These are phyloP conservation scores for Nicotiana tabacum DNA, from an alignment of 257 asterid genomes.

Conservation along the genomic window DNA sequence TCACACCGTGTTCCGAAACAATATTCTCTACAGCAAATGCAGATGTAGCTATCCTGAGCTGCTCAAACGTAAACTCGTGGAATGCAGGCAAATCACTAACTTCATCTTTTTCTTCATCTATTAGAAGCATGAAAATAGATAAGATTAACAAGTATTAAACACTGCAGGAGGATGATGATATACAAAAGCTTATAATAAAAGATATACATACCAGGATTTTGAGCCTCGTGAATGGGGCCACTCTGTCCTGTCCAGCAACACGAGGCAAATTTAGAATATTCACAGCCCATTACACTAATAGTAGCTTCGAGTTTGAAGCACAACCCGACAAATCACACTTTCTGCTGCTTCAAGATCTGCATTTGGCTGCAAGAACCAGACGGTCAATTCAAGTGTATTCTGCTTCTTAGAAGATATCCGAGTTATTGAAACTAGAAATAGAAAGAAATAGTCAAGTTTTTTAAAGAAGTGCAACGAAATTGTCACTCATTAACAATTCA, in stretches of 20 bases:
- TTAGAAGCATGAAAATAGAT: neutral
- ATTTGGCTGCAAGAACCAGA: neutral
- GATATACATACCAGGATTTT: constrained; percentile 23
- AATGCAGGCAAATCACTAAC: constrained; percentile 61
- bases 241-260: constrained; percentile 34
- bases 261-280: constrained; percentile 26
- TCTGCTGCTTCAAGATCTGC: constrained; percentile 3
- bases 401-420: neutral
- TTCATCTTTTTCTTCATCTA: constrained; percentile 65
- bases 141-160: neutral
- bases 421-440: neutral
- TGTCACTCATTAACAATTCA: neutral
- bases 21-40: constrained; percentile 89
- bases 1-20: constrained; percentile 91
- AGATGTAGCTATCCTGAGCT: constrained; percentile 73
- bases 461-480: neutral
- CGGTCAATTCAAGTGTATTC: neutral
- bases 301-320: neutral
- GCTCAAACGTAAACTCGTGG: constrained; percentile 78
- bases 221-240: constrained; percentile 20
- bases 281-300: constrained; percentile 32
- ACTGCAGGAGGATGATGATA: neutral
- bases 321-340: neutral
- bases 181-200: neutral
- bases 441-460: neutral